phyloP scores from a whole-genome alignment of 2,329 filamentous ascomycete genomes.

The Ophiosphaerella herpotricha region DNA sequence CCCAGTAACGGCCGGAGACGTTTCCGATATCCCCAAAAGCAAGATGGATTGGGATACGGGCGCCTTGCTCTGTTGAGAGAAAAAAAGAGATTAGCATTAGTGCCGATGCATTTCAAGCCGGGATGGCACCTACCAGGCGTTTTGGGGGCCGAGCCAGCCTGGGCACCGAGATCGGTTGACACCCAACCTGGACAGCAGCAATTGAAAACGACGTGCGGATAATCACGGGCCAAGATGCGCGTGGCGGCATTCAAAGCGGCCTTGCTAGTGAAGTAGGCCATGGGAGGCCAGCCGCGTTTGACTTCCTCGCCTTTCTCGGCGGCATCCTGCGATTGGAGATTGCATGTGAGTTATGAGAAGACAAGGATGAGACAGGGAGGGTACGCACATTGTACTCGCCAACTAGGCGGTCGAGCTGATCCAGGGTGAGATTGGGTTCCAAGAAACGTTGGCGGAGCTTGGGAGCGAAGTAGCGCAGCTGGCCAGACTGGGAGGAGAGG shows the following conservation, averaged over 20 bases:
- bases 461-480: conserved; percentile 6
- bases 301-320: no score
- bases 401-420: conserved; percentile 8
- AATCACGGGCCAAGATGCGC: background rate
- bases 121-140: background rate
- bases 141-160: conserved; percentile 15
- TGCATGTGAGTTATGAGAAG: background rate
- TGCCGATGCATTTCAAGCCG: no score
- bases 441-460: background rate
- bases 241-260: conserved; percentile 4
- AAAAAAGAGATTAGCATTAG: no score
- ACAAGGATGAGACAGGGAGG: background rate
- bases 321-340: background rate
- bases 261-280: conserved; percentile 3
- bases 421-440: background rate
- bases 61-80: no score
- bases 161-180: conserved; percentile 15
- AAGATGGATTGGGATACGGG: no score
- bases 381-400: background rate
- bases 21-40: no score
- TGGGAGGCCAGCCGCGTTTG: background rate
- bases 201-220: conserved; percentile 6
- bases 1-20: no score
- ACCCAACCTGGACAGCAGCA: conserved; percentile 23
- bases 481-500: conserved; percentile 5